Conservation (phyloP, 495 filamentous ascomycete genomes). For the Daldinia loculata region DNA sequence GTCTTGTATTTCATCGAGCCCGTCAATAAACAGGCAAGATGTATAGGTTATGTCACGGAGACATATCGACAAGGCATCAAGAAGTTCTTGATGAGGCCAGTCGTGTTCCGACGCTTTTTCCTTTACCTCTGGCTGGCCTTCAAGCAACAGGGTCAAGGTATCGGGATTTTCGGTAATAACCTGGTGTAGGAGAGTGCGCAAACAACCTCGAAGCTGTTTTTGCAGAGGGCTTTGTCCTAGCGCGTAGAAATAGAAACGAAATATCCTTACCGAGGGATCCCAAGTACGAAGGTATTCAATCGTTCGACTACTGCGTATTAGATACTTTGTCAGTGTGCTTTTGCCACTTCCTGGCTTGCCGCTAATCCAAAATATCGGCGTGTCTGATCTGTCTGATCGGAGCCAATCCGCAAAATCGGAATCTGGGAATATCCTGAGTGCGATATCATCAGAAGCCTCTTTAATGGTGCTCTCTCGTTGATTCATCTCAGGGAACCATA, state of each 20-base stretch:
- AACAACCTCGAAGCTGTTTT: slow-evolving; percentile 5
- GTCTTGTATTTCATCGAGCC: background rate
- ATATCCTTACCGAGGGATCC: slow-evolving; percentile 3
- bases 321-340: background rate
- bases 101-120: background rate
- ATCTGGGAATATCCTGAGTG: background rate
- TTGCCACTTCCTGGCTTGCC: background rate
- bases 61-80: background rate
- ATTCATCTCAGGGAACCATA: background rate
- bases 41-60: background rate
- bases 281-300: slow-evolving; percentile 2
- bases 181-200: slow-evolving; percentile 9
- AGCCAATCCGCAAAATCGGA: background rate
- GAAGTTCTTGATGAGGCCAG: background rate
- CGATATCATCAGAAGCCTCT: background rate
- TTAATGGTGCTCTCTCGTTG: background rate
- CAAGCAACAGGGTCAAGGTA: background rate
- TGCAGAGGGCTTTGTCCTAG: slow-evolving; percentile 17
- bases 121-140: background rate
- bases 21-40: background rate
- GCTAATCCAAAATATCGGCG: background rate
- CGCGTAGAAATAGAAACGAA: slow-evolving; percentile 20
- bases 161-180: background rate
- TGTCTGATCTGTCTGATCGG: background rate
- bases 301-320: background rate